Evolutionary conservation across 2,329 filamentous ascomycete genomes (phyloP), one percentile per base, ranked within the genome.

Genomic region (Xylaria sp.): DNA sequence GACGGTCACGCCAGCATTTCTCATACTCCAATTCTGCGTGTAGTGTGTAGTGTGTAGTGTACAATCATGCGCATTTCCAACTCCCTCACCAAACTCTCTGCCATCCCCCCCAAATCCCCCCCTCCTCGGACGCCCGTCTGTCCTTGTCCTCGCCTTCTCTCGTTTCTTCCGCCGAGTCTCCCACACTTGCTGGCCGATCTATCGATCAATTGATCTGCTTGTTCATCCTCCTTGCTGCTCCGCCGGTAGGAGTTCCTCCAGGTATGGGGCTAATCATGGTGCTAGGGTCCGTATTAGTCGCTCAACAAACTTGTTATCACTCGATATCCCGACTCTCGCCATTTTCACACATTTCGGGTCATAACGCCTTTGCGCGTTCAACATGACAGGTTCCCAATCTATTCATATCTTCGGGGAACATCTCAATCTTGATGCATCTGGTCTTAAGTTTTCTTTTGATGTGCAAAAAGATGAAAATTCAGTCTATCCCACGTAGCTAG

Each of bases 201-300:
- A 69, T 65, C 67, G 70, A 74, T 77, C 67, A 62, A 72, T 74
- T 76, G 75, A 76, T 73, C 75, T 72, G 76, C 76, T 76, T 74
- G 63, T 44, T 57, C 48, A n/a, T 55, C 56, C 54, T 65, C 15
- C 51, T 57, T 54, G 64, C 34, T 52, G 31, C 60, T 48, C 48
- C 7, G 39, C 31, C 41, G 39, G 31, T 50, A 69, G 28, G 51
- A 52, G 20, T 64, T 28, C 10, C 39, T n/a, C 37, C 44, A 39
- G 31, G 8, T 28, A 23, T 20, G 55, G 51, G 20, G 46, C 69
- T 48, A 65, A 52, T 54, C 59, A 54, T 51, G 52, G 56, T 50
- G 51, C 51, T 66, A 55, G 61, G 46, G 54, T 25, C 71, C 66
- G 52, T 65, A 28, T 73, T 69, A 64, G 66, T 73, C 55, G 66